phyloP scores from a whole-genome alignment of 2,329 filamentous ascomycete species.

The Catunica adiposa region DNA sequence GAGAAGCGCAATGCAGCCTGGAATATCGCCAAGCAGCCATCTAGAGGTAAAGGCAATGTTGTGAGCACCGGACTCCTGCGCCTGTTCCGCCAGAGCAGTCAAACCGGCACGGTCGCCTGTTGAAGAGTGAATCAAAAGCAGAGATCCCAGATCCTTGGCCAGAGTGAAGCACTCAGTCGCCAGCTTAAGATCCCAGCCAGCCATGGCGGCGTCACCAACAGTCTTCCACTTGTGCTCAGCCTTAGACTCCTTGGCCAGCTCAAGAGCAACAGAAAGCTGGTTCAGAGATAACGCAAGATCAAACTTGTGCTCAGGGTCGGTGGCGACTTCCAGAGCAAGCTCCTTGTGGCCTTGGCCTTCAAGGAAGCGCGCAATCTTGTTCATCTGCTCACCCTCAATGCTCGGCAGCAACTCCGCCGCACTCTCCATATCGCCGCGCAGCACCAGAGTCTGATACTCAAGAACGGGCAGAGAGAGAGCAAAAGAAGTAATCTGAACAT shows the following conservation, averaged over 20 bases:
- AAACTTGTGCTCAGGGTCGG: conserved; percentile 90
- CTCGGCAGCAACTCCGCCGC: conserved; percentile 70
- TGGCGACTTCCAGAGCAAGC: conserved; percentile 82
- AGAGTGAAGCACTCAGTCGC: conserved; percentile 87
- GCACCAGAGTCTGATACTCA: conserved; percentile 90
- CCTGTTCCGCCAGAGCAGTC: conserved; percentile 53
- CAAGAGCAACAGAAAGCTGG: conserved; percentile 69
- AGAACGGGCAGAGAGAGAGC: conserved; percentile 80
- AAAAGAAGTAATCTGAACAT: conserved; percentile 82
- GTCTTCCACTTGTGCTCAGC: conserved; percentile 98
- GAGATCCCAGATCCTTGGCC: conserved; percentile 75
- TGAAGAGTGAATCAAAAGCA: conserved; percentile 76
- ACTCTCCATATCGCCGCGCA: conserved; percentile 83
- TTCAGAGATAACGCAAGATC: conserved; percentile 73
- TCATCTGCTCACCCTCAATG: conserved; percentile 84
- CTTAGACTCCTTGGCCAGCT: conserved; percentile 67
- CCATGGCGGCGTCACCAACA: conserved; percentile 78
- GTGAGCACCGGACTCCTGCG: conserved; percentile 60
- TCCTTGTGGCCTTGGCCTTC: conserved; percentile 97
- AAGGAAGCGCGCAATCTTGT: conserved; percentile 94
- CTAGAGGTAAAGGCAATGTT: conserved; percentile 85
- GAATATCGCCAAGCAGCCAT: conserved; percentile 73
- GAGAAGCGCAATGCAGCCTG: conserved; percentile 66
- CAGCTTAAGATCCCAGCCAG: conserved; percentile 70
- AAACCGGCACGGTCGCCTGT: conserved; percentile 66